Base-by-base conservation (phyloP, 2,329 filamentous ascomycete genomes). In the Amylocarpus encephaloides region DNA sequence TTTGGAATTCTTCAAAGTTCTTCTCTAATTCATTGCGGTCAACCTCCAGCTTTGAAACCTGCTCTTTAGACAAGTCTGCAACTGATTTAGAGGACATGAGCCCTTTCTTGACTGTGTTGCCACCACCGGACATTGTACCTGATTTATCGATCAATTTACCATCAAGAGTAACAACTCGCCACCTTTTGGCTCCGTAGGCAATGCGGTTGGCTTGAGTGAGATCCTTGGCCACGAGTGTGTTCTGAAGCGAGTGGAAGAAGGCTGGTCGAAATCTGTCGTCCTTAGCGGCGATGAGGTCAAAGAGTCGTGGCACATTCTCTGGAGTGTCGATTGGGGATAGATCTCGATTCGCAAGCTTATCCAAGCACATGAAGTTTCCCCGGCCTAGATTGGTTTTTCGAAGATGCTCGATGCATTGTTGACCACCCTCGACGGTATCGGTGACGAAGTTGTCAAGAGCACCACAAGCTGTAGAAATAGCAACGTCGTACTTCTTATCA, bases 91-190 rank as follows among this genome's bases (percentile, higher is more conserved):
- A 95, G 0, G 92, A 97, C 94, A 98, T 98, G 50, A 90, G 82
- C 0, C 94, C 94, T 64, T 85, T 89, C 61, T 92, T 91, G 50
- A 93, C 88, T 13, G 88, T 87, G 41, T 82, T 92, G 50, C 93
- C 93, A 75, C 93, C 93, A 74, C 93, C 93, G 51, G 88, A 95
- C 93, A 98, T 97, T 33, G 93, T 97, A 75, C 93, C 93, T 1
- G 92, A 96, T 67, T 94, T 94, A 71, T 98, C 93, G 59, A 98
- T 97, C 46, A 98, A 78, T 68, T 96, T 91, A 43, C 93, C 93
- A 53, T 91, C 89, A 2, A 98, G 79, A 0, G 93, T 98, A 36
- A 98, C 93, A 2, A 98, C 93, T 57, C 93, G 84, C 93, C 93
- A 98, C 67, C 93, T 77, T 72, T 83, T 88, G 41, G 88, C 88